Conservation (phyloP, 2,329 filamentous ascomycete species). For the Colletotrichum graminicola region DNA sequence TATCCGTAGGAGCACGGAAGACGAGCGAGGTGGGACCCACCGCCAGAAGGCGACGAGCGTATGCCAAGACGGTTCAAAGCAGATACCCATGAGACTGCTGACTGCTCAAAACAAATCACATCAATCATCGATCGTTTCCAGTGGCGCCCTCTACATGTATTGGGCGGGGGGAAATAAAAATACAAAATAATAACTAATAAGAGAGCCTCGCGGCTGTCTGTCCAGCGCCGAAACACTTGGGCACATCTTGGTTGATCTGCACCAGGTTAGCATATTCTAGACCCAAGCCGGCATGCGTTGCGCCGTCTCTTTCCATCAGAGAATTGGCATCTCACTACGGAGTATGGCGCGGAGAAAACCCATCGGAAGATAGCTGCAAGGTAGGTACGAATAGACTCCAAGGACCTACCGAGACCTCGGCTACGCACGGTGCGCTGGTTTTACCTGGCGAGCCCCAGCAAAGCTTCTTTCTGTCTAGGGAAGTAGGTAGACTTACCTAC, state of each 20-base stretch:
- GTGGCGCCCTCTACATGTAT: too few species aligned
- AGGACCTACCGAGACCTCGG: background rate
- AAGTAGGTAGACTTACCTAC: too few species aligned
- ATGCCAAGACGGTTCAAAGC: constrained; percentile 1
- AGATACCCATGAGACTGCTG: background rate
- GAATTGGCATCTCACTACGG: background rate
- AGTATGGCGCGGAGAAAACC: constrained; percentile 8
- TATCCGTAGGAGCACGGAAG: background rate
- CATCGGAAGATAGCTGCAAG: background rate
- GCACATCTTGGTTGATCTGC: constrained; percentile 18
- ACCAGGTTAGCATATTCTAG: background rate
- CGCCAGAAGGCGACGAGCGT: background rate
- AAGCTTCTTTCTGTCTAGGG: background rate
- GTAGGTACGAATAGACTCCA: background rate
- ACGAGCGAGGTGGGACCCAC: background rate
- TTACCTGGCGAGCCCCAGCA: background rate
- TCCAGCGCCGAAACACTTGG: constrained; percentile 36
- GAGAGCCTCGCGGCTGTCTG: background rate
- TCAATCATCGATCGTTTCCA: background rate
- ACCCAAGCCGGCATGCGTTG: background rate
- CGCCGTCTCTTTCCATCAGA: background rate
- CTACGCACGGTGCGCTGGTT: background rate
- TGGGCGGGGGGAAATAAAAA: too few species aligned
- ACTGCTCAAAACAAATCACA: background rate
- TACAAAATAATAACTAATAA: too few species aligned